Evolutionary conservation across 2,329 filamentous ascomycete genomes (phyloP).

Genomic region (Phoma sp.): DNA sequence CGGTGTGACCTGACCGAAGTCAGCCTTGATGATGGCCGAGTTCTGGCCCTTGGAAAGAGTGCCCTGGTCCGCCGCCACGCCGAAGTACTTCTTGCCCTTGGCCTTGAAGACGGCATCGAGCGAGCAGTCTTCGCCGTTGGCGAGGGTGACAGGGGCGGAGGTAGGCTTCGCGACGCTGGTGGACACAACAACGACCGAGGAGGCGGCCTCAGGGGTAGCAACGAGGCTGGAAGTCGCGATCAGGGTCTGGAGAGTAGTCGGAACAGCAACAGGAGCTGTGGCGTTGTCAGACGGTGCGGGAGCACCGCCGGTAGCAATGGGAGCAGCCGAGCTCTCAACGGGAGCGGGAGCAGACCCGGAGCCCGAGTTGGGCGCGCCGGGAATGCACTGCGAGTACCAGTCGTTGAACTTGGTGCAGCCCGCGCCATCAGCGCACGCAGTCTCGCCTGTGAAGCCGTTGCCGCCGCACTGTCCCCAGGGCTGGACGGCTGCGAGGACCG

Average conservation of each 20-base stretch:
- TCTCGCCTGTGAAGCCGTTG: slow-evolving; percentile 48
- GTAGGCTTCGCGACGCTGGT: slow-evolving; percentile 15
- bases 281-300: slow-evolving; percentile 16
- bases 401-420: slow-evolving; percentile 51
- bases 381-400: slow-evolving; percentile 55
- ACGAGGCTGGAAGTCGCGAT: slow-evolving; percentile 4
- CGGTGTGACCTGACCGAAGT: slow-evolving; percentile 69
- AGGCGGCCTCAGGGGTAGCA: slow-evolving; percentile 5
- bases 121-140: slow-evolving; percentile 32
- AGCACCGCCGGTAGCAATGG: slow-evolving; percentile 1
- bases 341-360: background rate
- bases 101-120: slow-evolving; percentile 64
- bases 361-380: slow-evolving; percentile 9
- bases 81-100: slow-evolving; percentile 70
- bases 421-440: slow-evolving; percentile 48
- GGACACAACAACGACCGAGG: slow-evolving; percentile 6
- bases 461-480: slow-evolving; percentile 56
- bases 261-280: slow-evolving; percentile 7
- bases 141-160: slow-evolving; percentile 14
- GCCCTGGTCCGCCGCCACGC: slow-evolving; percentile 62
- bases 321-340: slow-evolving; percentile 3
- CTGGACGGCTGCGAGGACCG: slow-evolving; percentile 35
- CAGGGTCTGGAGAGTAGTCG: slow-evolving; percentile 11
- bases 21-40: slow-evolving; percentile 60
- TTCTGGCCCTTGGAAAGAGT: slow-evolving; percentile 58